Evolutionary conservation across 202 grass and related monocot species (phyloP).

Genomic region (Brachypodium distachyon): DNA sequence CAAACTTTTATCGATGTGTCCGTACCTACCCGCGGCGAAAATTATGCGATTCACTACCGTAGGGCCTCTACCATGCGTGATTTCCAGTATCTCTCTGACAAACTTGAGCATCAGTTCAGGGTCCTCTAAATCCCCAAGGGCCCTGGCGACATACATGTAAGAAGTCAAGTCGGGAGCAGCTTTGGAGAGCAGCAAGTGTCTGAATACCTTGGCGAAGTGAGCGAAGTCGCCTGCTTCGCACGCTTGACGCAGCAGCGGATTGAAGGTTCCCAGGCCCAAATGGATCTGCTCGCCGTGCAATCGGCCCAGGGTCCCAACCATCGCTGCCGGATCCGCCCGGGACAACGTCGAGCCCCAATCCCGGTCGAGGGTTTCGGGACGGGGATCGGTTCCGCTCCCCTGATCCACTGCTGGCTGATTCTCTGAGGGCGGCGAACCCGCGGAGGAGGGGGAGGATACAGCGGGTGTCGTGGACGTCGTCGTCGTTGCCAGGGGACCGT

Average conservation of each 20-base stretch:
- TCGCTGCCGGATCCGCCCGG: neutral
- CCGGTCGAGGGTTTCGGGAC: neutral
- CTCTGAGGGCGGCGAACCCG: neutral
- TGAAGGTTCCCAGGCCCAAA: neutral
- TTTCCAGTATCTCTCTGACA: constrained; percentile 61
- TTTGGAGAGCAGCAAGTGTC: constrained; percentile 59
- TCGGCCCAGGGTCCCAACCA: neutral
- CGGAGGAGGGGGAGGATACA: neutral
- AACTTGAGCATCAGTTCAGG: constrained; percentile 46
- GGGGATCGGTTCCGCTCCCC: neutral
- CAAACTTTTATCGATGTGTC: constrained; percentile 57
- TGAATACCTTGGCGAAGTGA: constrained; percentile 45
- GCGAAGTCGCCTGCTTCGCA: neutral
- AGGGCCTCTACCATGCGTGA: constrained; percentile 40
- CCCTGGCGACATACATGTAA: constrained; percentile 58
- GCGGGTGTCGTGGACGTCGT: neutral
- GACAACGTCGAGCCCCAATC: neutral
- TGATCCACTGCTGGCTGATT: neutral
- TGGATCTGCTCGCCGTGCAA: neutral
- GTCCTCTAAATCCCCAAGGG: constrained; percentile 44
- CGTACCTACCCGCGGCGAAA: constrained; percentile 38
- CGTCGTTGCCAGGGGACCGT: neutral
- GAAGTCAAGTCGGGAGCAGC: constrained; percentile 55
- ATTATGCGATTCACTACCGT: constrained; percentile 69
- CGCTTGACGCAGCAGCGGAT: neutral